These are phyloP conservation scores for Pseudocercospora musae DNA, from an alignment of 2,329 filamentous ascomycete species.

Conservation along the genomic window DNA sequence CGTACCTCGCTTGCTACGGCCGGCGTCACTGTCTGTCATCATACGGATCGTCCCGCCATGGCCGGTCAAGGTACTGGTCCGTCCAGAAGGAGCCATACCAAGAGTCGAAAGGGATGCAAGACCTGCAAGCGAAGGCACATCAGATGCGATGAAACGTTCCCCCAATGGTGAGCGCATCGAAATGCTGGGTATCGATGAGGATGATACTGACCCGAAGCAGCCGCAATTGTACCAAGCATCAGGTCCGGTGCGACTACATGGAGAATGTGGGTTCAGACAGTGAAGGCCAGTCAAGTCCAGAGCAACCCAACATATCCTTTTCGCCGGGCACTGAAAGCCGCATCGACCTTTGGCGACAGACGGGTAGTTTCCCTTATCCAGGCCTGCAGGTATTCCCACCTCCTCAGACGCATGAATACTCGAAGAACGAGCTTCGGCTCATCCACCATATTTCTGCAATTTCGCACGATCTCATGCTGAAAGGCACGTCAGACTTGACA, in stretches of 20 bases:
- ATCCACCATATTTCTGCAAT: slow-evolving; percentile 88
- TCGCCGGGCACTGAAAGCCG: slow-evolving; percentile 78
- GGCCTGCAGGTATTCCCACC: slow-evolving; percentile 73
- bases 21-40: neutral
- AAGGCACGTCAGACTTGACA: slow-evolving; percentile 71
- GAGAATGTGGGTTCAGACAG: slow-evolving; percentile 69
- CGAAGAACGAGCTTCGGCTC: slow-evolving; percentile 75
- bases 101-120: slow-evolving; percentile 96
- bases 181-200: neutral
- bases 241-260: slow-evolving; percentile 97
- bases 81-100: slow-evolving; percentile 88
- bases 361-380: slow-evolving; percentile 80
- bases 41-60: slow-evolving; percentile 53
- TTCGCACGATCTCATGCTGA: slow-evolving; percentile 76
- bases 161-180: slow-evolving; percentile 73
- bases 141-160: slow-evolving; percentile 94
- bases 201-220: slow-evolving; percentile 44
- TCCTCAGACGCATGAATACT: slow-evolving; percentile 69
- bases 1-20: neutral
- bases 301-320: slow-evolving; percentile 69
- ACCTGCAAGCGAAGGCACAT: slow-evolving; percentile 98
- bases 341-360: slow-evolving; percentile 79
- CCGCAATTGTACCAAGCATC: slow-evolving; percentile 98
- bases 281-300: slow-evolving; percentile 52
- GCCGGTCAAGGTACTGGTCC: slow-evolving; percentile 92